Evolutionary conservation across 2,329 filamentous ascomycete genomes (phyloP).

Genomic region (Phyllosticta citribraziliensis): DNA sequence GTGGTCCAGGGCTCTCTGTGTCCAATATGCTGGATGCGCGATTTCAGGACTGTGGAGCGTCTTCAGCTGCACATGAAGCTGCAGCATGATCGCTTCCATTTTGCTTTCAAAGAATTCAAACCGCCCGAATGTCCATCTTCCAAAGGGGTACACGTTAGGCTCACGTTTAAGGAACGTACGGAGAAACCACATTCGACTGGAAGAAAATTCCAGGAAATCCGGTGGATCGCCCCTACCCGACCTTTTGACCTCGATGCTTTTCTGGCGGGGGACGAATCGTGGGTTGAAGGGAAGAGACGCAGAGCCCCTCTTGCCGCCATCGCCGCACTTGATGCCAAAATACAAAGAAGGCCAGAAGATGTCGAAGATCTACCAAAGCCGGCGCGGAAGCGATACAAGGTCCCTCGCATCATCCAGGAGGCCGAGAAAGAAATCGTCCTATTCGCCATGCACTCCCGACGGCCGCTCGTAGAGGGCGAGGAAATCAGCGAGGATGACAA

Average conservation of each 20-base stretch:
- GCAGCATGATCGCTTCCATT: background rate
- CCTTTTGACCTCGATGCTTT: constrained; percentile 28
- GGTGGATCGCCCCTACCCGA: constrained; percentile 22
- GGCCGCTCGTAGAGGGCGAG: constrained; percentile 28
- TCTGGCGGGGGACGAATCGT: constrained; percentile 25
- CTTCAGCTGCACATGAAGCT: too few relatives aligned
- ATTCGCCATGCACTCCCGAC: constrained; percentile 32
- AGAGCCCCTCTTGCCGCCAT: background rate
- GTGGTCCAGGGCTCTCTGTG: too few relatives aligned
- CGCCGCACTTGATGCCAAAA: background rate
- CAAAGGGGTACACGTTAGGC: background rate
- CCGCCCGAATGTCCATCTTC: background rate
- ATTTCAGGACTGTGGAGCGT: too few relatives aligned
- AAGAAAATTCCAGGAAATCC: constrained; percentile 16
- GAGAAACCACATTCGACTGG: constrained; percentile 10
- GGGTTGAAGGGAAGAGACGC: constrained; percentile 15
- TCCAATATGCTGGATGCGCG: too few relatives aligned
- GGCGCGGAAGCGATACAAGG: constrained; percentile 21
- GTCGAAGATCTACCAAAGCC: constrained; percentile 13
- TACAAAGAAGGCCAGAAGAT: constrained; percentile 14
- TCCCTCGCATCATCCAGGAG: constrained; percentile 18
- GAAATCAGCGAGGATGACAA: constrained; percentile 35
- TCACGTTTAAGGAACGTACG: background rate
- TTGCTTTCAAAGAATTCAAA: background rate
- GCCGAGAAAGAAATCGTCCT: constrained; percentile 14